A percentile compares a stretch with the other conserved stretches of the same genome.
Evolutionary conservation across 2,329 filamentous ascomycete genomes (phyloP).

Genomic region (Diplodia mutila): DNA sequence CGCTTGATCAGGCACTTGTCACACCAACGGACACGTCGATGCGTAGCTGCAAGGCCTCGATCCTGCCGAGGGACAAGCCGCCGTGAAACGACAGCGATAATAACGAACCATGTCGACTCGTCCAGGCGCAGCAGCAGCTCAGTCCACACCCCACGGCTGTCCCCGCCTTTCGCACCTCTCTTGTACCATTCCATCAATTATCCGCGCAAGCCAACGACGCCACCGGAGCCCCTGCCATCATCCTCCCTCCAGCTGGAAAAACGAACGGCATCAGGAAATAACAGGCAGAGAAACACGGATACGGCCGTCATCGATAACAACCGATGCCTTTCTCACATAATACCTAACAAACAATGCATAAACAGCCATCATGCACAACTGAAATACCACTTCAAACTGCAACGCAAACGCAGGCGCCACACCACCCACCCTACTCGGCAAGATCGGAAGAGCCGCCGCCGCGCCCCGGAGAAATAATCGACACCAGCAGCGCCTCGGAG

Average conservation of each 20-base stretch:
- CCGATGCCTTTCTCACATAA: too few relatives aligned
- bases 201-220: neutral
- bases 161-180: neutral
- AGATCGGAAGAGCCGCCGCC: neutral
- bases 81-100: too few relatives aligned
- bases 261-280: too few relatives aligned
- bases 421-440: neutral
- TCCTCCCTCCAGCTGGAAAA: neutral
- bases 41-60: neutral
- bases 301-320: too few relatives aligned
- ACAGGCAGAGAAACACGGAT: too few relatives aligned
- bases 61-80: neutral
- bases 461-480: neutral
- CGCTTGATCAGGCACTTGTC: neutral
- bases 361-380: too few relatives aligned
- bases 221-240: neutral
- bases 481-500: slow-evolving; percentile 17
- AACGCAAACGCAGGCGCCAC: too few relatives aligned
- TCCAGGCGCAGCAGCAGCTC: too few relatives aligned
- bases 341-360: too few relatives aligned
- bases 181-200: neutral
- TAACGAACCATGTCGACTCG: too few relatives aligned
- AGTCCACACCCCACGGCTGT: neutral
- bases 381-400: too few relatives aligned
- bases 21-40: neutral